Percentiles rank a stretch among this genome's conserved stretches.
These are phyloP conservation scores for Heliosperma pusillum DNA, from an alignment of 148 eudicot species.

Conservation along the genomic window DNA sequence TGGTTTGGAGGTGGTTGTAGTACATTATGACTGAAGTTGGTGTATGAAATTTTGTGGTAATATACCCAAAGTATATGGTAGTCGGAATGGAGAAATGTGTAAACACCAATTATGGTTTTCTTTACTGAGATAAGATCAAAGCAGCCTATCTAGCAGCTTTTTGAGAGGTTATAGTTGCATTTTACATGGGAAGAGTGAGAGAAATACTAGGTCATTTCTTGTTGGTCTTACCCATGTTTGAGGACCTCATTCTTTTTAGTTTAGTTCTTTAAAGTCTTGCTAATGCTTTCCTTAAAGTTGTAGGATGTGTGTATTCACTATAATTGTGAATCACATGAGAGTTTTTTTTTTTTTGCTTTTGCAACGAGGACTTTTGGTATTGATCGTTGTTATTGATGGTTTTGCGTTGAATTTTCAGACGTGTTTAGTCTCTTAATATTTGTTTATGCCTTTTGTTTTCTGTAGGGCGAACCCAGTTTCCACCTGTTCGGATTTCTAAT, in stretches of 20 bases:
- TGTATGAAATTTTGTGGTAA: neutral
- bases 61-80: neutral
- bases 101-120: neutral
- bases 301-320: neutral
- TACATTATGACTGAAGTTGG: slow-evolving; percentile 3
- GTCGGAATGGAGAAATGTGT: neutral
- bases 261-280: neutral
- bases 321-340: neutral
- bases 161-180: neutral
- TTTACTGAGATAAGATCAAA: neutral
- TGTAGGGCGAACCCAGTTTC: slow-evolving; percentile 90
- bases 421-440: slow-evolving; percentile 19
- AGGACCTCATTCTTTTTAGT: neutral
- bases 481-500: slow-evolving; percentile 86
- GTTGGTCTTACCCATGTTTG: neutral
- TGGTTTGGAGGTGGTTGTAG: neutral
- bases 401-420: neutral
- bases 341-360: too few species aligned
- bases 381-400: neutral
- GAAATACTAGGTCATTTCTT: neutral
- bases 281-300: neutral
- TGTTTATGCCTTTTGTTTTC: neutral
- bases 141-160: neutral
- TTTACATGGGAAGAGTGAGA: neutral
- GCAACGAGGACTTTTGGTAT: too few species aligned